Evolutionary conservation across 192 early-diverging fungal species (phyloP).

Genomic region (Entomortierella parvispora): DNA sequence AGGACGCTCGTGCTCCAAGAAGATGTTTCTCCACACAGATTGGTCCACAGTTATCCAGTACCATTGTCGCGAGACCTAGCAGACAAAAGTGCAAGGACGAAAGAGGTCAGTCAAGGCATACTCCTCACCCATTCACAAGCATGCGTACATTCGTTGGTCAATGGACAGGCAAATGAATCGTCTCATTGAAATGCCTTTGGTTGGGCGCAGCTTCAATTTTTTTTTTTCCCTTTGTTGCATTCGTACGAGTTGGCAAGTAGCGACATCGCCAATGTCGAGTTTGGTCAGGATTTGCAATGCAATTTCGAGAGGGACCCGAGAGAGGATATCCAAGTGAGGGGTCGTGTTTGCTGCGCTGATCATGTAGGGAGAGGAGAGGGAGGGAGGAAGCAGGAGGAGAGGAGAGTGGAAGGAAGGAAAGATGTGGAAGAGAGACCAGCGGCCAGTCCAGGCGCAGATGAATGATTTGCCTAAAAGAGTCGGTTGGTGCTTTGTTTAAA

Average conservation of each 20-base stretch:
- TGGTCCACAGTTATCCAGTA: constrained; percentile 46
- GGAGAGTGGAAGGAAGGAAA: neutral
- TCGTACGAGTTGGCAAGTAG: constrained; percentile 31
- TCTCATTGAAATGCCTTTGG: no score
- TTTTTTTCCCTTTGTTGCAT: neutral
- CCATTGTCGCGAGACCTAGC: constrained; percentile 45
- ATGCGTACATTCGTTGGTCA: neutral
- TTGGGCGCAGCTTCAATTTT: neutral
- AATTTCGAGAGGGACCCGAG: constrained; percentile 32
- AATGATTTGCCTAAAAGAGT: no score
- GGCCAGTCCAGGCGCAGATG: no score
- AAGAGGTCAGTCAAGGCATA: neutral
- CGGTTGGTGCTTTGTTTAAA: no score
- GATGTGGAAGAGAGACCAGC: neutral
- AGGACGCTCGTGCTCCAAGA: constrained; percentile 18
- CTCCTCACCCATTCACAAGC: neutral
- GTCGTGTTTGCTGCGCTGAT: no score
- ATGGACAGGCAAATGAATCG: no score
- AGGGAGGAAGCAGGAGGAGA: neutral
- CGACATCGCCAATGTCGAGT: constrained; percentile 34
- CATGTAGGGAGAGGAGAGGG: neutral
- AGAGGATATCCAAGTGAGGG: constrained; percentile 49
- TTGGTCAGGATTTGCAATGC: constrained; percentile 38
- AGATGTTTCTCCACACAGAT: constrained; percentile 25
- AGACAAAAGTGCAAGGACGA: neutral